phyloP scores from a whole-genome alignment of 352 stramenopile species.

The Phytophthora chlamydospora region DNA sequence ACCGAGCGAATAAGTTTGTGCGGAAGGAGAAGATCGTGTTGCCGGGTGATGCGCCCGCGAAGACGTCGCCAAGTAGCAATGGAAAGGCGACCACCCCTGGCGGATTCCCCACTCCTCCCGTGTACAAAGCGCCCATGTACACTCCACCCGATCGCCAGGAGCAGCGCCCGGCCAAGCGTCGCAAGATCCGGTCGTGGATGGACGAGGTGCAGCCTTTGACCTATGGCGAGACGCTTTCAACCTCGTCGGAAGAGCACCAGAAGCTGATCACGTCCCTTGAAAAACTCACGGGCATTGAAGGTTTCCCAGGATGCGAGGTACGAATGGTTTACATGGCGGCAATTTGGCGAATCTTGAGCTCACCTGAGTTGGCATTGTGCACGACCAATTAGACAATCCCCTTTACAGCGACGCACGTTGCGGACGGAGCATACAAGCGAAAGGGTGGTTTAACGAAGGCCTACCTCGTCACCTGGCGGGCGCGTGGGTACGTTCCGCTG shows the following conservation, averaged over 20 bases:
- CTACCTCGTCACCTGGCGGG: slow-evolving; percentile 88
- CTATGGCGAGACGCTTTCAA: slow-evolving; percentile 64
- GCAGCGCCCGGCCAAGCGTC: slow-evolving; percentile 68
- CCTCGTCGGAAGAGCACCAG: slow-evolving; percentile 70
- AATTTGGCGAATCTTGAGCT: neutral
- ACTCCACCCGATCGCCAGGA: slow-evolving; percentile 68
- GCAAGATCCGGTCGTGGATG: slow-evolving; percentile 89
- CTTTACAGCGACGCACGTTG: slow-evolving; percentile 84
- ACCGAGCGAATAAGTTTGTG: slow-evolving; percentile 66
- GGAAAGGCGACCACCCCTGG: slow-evolving; percentile 31
- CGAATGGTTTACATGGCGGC: neutral
- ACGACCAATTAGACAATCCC: slow-evolving; percentile 64
- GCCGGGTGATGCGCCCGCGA: slow-evolving; percentile 8
- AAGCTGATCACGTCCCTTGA: slow-evolving; percentile 58
- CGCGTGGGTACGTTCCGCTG: slow-evolving; percentile 64
- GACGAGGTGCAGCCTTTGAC: slow-evolving; percentile 74
- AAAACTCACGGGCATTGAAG: slow-evolving; percentile 73
- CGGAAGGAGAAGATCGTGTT: slow-evolving; percentile 41
- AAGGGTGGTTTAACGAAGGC: slow-evolving; percentile 77
- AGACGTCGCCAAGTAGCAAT: slow-evolving; percentile 30
- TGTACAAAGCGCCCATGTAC: slow-evolving; percentile 78
- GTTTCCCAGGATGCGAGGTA: slow-evolving; percentile 88
- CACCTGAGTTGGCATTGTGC: slow-evolving; percentile 9
- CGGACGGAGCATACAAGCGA: slow-evolving; percentile 69
- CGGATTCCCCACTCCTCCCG: slow-evolving; percentile 42